A percentile compares a stretch with the other conserved stretches of the same genome.
Conservation (phyloP, 495 filamentous ascomycete genomes). For the Neurospora sp. region DNA sequence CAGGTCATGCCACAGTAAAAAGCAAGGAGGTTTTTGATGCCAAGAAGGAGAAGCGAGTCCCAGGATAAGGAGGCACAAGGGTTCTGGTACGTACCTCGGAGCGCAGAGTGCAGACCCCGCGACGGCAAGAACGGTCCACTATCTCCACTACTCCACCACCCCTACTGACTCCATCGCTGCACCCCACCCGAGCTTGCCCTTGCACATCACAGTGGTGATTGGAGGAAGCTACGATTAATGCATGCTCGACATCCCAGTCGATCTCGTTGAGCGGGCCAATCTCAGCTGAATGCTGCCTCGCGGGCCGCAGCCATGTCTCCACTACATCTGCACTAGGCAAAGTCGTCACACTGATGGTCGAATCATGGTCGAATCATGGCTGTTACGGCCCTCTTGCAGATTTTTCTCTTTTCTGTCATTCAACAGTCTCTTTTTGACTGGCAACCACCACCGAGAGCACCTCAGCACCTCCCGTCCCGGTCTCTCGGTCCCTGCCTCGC, state of each 20-base stretch:
- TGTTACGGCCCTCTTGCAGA: slow-evolving; percentile 10
- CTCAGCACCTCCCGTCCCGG: neutral
- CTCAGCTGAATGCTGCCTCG: slow-evolving; percentile 22
- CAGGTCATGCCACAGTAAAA: neutral
- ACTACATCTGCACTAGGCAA: slow-evolving; percentile 24
- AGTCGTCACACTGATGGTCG: slow-evolving; percentile 27
- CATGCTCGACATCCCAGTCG: slow-evolving; percentile 15
- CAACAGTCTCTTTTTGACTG: neutral
- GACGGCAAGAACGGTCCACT: neutral
- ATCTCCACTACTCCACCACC: neutral
- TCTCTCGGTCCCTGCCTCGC: slow-evolving; percentile 5
- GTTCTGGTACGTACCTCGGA: neutral
- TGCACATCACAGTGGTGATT: slow-evolving; percentile 10
- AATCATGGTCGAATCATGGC: slow-evolving; percentile 24
- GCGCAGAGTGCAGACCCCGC: neutral
- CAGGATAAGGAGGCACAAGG: neutral
- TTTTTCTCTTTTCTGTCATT: neutral
- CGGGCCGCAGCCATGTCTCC: slow-evolving; percentile 29
- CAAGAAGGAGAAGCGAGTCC: neutral
- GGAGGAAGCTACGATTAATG: slow-evolving; percentile 22
- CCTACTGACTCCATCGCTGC: neutral
- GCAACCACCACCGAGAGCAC: slow-evolving; percentile 6
- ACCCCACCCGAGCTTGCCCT: neutral
- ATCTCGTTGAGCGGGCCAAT: slow-evolving; percentile 29
- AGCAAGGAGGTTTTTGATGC: neutral